A percentile compares a stretch with the other conserved stretches of the same genome.
Conservation (phyloP, 495 filamentous ascomycete genomes). For the Lindgomyces ingoldianus region DNA sequence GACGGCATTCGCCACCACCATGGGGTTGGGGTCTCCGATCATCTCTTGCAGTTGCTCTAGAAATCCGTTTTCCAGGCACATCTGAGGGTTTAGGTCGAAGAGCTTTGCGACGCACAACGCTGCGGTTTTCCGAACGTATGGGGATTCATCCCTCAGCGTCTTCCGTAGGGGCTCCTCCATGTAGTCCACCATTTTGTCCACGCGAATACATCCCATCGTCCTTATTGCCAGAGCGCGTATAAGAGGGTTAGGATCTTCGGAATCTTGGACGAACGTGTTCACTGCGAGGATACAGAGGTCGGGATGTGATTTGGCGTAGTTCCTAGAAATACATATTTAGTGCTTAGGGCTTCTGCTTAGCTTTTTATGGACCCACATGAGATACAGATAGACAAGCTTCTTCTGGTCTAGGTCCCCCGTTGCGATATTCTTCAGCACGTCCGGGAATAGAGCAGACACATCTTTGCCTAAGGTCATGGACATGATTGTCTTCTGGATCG, state of each 20-base stretch:
- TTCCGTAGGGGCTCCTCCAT: slow-evolving; percentile 99
- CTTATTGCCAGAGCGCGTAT: slow-evolving; percentile 92
- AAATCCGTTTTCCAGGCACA: slow-evolving; percentile 97
- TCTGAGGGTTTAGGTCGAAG: slow-evolving; percentile 85
- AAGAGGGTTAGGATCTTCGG: slow-evolving; percentile 96
- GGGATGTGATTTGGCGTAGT: slow-evolving; percentile 99
- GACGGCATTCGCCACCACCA: slow-evolving; percentile 97
- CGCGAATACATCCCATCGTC: slow-evolving; percentile 99
- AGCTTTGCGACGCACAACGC: slow-evolving; percentile 98
- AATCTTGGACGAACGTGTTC: slow-evolving; percentile 99
- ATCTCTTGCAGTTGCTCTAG: slow-evolving; percentile 93
- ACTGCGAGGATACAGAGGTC: slow-evolving; percentile 99
- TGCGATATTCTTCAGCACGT: slow-evolving; percentile 98
- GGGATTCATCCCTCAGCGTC: slow-evolving; percentile 94
- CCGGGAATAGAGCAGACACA: slow-evolving; percentile 94
- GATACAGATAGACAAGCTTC: slow-evolving; percentile 97
- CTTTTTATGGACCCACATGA: slow-evolving; percentile 67
- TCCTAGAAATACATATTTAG: slow-evolving; percentile 60
- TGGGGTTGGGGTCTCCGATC: slow-evolving; percentile 96
- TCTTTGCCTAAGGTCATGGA: slow-evolving; percentile 99
- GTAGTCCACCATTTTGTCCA: slow-evolving; percentile 99
- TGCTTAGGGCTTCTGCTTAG: not conserved
- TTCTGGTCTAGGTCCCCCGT: slow-evolving; percentile 96
- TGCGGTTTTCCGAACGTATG: slow-evolving; percentile 97
- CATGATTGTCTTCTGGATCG: slow-evolving; percentile 99